These are phyloP conservation scores for Trapa incisa DNA, from an alignment of 345 rosid genomes.

Conservation along the genomic window DNA sequence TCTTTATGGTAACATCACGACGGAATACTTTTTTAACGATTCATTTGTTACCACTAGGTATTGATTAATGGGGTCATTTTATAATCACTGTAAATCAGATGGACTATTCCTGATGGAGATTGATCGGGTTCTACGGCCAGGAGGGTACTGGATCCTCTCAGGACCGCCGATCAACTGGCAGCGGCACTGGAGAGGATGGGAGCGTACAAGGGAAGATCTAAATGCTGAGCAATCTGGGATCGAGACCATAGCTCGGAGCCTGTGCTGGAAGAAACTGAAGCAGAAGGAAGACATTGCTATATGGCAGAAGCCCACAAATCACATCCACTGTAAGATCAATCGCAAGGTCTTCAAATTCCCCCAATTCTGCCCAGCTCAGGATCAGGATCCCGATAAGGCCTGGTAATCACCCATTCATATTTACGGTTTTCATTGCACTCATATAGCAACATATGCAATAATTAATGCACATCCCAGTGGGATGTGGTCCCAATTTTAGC, in stretches of 20 bases:
- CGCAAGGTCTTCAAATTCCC: slow-evolving; percentile 54
- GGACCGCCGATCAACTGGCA: slow-evolving; percentile 94
- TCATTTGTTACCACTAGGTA: too few species aligned
- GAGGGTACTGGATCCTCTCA: slow-evolving; percentile 88
- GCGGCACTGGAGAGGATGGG: slow-evolving; percentile 71
- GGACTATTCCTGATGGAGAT: slow-evolving; percentile 71
- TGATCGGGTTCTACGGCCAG: slow-evolving; percentile 74
- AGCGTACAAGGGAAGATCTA: slow-evolving; percentile 44
- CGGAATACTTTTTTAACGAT: too few species aligned
- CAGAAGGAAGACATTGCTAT: slow-evolving; percentile 63
- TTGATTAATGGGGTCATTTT: too few species aligned
- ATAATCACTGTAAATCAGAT: slow-evolving; percentile 15
- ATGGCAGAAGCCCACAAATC: slow-evolving; percentile 84
- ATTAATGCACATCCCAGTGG: not conserved
- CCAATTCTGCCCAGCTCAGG: slow-evolving; percentile 39
- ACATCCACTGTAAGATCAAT: slow-evolving; percentile 47
- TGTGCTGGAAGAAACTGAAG: slow-evolving; percentile 74
- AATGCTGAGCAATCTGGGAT: slow-evolving; percentile 43
- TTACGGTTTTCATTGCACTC: not conserved
- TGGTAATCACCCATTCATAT: slow-evolving; percentile 32
- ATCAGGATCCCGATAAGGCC: slow-evolving; percentile 66
- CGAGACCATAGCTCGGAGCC: slow-evolving; percentile 45
- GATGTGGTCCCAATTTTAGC: not conserved
- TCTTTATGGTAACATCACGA: slow-evolving; percentile 29
- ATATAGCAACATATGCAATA: not conserved